Evolutionary conservation across 2,329 filamentous ascomycete species (phyloP).

Genomic region (Scytalidium sp.): DNA sequence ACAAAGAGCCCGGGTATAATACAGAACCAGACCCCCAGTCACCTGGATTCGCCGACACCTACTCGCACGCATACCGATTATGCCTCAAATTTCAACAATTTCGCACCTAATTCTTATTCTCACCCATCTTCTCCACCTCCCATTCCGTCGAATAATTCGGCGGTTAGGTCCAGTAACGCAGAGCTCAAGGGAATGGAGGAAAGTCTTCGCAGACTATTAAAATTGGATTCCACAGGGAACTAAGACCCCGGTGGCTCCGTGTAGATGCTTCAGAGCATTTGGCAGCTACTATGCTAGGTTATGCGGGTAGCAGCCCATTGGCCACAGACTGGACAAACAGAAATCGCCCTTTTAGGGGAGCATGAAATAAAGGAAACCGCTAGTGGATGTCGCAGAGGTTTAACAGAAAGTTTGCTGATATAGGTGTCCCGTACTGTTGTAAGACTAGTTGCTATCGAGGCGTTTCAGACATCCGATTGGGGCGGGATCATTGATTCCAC

Average conservation of each 20-base stretch:
- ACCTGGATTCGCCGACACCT: conserved; percentile 16
- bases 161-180: conserved; percentile 15
- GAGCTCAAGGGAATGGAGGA: conserved; percentile 29
- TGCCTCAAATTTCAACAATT: conserved; percentile 11
- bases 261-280: conserved; percentile 9
- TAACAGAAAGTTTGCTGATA: no score
- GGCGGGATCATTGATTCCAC: background rate
- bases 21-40: conserved; percentile 15
- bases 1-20: conserved; percentile 24
- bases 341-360: no score
- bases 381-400: no score
- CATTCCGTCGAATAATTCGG: conserved; percentile 12
- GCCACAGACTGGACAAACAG: no score
- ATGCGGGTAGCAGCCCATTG: conserved; percentile 20
- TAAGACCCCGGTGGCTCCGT: conserved; percentile 8
- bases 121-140: conserved; percentile 13
- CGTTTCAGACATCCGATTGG: no score
- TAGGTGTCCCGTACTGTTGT: no score
- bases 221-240: conserved; percentile 21
- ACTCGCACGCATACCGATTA: conserved; percentile 16
- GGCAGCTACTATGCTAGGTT: conserved; percentile 17
- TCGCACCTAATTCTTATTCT: conserved; percentile 9
- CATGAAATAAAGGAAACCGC: no score
- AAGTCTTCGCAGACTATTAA: conserved; percentile 29
- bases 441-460: no score